Conservation (phyloP, 345 rosid genomes). For the Acer negundo region DNA sequence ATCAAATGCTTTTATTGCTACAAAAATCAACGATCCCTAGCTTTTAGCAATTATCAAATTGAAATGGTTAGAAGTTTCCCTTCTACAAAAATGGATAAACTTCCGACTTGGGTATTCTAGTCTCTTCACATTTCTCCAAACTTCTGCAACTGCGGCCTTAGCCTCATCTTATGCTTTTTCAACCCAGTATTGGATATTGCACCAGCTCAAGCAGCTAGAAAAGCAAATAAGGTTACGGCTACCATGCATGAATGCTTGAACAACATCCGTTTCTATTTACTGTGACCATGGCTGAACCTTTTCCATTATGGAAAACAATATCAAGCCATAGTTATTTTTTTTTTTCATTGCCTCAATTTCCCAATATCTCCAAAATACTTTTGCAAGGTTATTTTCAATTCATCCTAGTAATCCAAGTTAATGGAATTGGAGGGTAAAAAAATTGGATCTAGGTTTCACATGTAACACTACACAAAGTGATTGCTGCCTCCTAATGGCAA, state of each 20-base stretch:
- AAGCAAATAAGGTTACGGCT: background rate
- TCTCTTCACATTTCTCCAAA: background rate
- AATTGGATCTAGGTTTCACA: background rate
- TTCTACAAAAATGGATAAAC: background rate
- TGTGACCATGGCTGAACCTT: background rate
- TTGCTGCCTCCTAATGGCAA: background rate
- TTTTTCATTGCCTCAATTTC: background rate
- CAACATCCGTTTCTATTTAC: background rate
- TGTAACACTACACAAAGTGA: background rate
- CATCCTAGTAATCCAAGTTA: conserved; percentile 5
- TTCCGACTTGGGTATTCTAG: background rate
- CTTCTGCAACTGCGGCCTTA: background rate
- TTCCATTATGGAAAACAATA: background rate
- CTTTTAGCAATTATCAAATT: background rate
- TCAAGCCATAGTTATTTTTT: background rate
- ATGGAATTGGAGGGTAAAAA: background rate
- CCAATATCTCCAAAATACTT: conserved; percentile 1
- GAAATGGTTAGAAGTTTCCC: background rate
- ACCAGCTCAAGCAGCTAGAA: background rate
- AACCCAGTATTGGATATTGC: background rate
- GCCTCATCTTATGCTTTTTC: background rate
- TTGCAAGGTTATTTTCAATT: background rate
- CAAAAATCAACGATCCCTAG: background rate
- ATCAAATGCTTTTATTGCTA: background rate
- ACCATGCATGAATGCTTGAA: background rate